phyloP scores from a whole-genome alignment of 2,329 filamentous ascomycete species.

The Alternaria sp. region DNA sequence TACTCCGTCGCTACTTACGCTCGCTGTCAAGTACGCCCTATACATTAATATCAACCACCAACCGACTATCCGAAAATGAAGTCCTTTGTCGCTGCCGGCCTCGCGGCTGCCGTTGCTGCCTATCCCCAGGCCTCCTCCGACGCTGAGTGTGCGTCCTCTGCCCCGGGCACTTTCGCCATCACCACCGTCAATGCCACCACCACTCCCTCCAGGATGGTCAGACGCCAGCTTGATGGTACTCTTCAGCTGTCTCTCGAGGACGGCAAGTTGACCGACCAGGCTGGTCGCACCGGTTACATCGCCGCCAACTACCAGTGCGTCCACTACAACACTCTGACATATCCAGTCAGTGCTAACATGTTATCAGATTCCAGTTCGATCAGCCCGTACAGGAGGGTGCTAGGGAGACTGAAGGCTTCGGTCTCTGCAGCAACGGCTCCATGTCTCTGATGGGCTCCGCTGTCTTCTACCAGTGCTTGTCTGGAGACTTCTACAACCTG shows the following conservation, averaged over 20 bases:
- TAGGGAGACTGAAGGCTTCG: slow-evolving; percentile 75
- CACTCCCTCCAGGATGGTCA: slow-evolving; percentile 28
- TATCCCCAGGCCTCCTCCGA: slow-evolving; percentile 50
- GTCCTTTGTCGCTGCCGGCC: slow-evolving; percentile 37
- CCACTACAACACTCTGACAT: not conserved
- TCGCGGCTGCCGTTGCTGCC: slow-evolving; percentile 38
- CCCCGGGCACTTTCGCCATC: slow-evolving; percentile 65
- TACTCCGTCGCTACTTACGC: slow-evolving; percentile 28
- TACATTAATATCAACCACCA: slow-evolving; percentile 13
- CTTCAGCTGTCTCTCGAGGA: slow-evolving; percentile 68
- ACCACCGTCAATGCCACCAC: slow-evolving; percentile 58
- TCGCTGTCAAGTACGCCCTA: slow-evolving; percentile 17
- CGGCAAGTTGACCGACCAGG: slow-evolving; percentile 69
- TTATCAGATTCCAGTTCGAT: slow-evolving; percentile 51
- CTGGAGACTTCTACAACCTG: slow-evolving; percentile 80
- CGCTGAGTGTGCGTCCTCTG: slow-evolving; percentile 59
- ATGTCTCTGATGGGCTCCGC: slow-evolving; percentile 68
- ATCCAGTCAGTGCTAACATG: slow-evolving; percentile 5
- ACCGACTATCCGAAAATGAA: slow-evolving; percentile 34
- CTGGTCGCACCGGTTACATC: slow-evolving; percentile 77
- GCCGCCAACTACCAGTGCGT: slow-evolving; percentile 73
- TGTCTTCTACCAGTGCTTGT: slow-evolving; percentile 76
- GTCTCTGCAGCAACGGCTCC: slow-evolving; percentile 70
- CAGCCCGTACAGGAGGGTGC: slow-evolving; percentile 66
- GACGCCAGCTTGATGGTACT: slow-evolving; percentile 45